phyloP scores from a whole-genome alignment of 148 eudicot genomes.

The Nyssa sinensis region DNA sequence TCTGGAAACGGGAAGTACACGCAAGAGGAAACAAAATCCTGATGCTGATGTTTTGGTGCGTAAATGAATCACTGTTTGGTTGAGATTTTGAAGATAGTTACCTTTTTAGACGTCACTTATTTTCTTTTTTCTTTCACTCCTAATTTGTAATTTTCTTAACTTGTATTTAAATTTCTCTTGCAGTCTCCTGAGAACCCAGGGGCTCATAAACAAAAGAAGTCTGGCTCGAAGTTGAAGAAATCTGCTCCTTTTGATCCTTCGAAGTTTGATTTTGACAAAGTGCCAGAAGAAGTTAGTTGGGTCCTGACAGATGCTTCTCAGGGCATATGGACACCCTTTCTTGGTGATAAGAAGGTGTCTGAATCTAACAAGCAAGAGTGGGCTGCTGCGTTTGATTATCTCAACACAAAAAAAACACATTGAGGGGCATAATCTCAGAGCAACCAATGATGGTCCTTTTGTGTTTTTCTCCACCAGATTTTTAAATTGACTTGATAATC shows the following conservation, averaged over 20 bases:
- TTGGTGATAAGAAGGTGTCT: conserved; percentile 38
- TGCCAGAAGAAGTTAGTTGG: conserved; percentile 53
- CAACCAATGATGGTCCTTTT: no score
- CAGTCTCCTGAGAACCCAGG: conserved; percentile 24
- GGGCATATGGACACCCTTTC: conserved; percentile 46
- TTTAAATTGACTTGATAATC: no score
- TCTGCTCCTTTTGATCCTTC: conserved; percentile 24
- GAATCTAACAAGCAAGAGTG: conserved; percentile 50
- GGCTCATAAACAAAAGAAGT: conserved; percentile 25
- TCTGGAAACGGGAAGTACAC: conserved; percentile 45
- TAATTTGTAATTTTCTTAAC: background rate
- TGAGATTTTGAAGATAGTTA: background rate
- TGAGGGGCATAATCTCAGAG: background rate
- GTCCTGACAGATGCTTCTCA: conserved; percentile 30
- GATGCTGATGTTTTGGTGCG: conserved; percentile 44
- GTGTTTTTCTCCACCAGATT: no score
- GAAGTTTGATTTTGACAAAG: conserved; percentile 49
- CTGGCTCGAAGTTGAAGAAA: conserved; percentile 24
- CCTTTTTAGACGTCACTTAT: no score
- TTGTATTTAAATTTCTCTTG: conserved; percentile 6
- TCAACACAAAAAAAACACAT: background rate
- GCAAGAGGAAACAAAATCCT: conserved; percentile 23
- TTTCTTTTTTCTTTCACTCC: background rate
- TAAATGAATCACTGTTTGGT: conserved; percentile 2
- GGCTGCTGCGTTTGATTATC: conserved; percentile 37